phyloP scores from a whole-genome alignment of 306 rosid species.

The Gleditsia sinensis region DNA sequence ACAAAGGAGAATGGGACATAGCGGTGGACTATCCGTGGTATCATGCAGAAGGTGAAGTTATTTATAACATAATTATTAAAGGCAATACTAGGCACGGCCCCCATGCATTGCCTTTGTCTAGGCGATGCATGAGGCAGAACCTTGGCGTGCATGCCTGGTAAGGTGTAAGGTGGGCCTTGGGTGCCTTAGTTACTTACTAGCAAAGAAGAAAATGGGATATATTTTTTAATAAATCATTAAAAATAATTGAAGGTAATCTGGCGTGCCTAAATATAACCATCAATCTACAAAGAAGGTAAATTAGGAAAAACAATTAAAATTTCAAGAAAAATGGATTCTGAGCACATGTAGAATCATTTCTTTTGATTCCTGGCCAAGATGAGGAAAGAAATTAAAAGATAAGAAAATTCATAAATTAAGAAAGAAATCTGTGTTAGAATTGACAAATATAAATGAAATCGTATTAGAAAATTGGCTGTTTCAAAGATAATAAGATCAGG shows the following conservation, averaged over 20 bases:
- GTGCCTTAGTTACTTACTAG: constrained; percentile 5
- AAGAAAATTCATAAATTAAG: background rate
- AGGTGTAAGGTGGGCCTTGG: constrained; percentile 22
- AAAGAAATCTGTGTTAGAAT: background rate
- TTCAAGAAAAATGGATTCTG: background rate
- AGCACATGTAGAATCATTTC: too few relatives aligned
- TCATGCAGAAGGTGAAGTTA: constrained; percentile 19
- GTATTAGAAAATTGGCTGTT: background rate
- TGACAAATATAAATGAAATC: background rate
- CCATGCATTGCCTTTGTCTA: background rate
- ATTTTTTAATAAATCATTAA: too few relatives aligned
- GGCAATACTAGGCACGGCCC: background rate
- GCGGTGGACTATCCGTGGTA: background rate
- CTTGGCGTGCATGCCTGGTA: constrained; percentile 3
- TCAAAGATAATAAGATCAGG: background rate
- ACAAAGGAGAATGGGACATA: background rate
- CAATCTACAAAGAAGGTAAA: too few relatives aligned
- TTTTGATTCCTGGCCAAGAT: too few relatives aligned
- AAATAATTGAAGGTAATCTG: too few relatives aligned
- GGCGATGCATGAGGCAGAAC: constrained; percentile 16
- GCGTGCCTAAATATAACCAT: too few relatives aligned
- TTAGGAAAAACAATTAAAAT: too few relatives aligned
- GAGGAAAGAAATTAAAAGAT: too few relatives aligned
- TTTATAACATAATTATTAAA: background rate
- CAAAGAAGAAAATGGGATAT: background rate